A percentile compares a stretch with the other conserved stretches of the same genome.
These are phyloP conservation scores for Naganishia randhawae DNA, from an alignment of 768 basidiomycete genomes.

Conservation along the genomic window DNA sequence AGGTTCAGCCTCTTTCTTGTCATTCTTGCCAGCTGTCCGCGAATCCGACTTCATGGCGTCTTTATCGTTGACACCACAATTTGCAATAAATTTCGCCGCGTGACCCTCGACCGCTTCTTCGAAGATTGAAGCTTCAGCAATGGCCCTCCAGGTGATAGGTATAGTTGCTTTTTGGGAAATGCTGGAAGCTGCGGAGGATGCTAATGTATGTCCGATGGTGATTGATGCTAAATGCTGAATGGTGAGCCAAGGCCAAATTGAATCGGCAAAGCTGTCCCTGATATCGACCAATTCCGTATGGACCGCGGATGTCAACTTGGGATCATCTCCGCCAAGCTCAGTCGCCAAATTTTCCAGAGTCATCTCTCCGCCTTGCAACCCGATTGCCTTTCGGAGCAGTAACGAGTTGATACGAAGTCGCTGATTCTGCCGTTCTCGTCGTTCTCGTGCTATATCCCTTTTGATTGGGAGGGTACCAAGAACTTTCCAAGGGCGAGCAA, in stretches of 20 bases:
- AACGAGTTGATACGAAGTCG: conserved; percentile 37
- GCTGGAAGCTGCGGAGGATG: not conserved
- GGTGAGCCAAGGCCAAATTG: conserved; percentile 29
- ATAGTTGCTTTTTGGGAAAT: not conserved
- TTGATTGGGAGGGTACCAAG: conserved; percentile 30
- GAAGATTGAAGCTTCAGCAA: conserved; percentile 28
- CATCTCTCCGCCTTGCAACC: conserved; percentile 31
- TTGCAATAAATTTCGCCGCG: not conserved
- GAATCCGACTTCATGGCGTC: conserved; percentile 41
- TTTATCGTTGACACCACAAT: conserved; percentile 2
- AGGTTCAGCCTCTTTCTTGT: conserved; percentile 41
- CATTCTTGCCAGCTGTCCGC: not conserved
- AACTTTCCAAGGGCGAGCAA: conserved; percentile 31
- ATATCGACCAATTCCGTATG: conserved; percentile 16
- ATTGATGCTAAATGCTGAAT: conserved; percentile 28
- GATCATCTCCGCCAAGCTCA: conserved; percentile 17
- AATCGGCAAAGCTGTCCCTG: conserved; percentile 25
- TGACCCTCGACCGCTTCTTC: conserved; percentile 21
- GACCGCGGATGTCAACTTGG: not conserved
- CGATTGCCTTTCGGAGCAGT: conserved; percentile 35
- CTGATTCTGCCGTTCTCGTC: conserved; percentile 28
- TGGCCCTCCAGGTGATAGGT: conserved; percentile 22
- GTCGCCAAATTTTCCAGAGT: conserved; percentile 17
- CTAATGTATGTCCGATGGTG: conserved; percentile 25
- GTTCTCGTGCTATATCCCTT: conserved; percentile 23